These are phyloP conservation scores for Suillus spraguei DNA, from an alignment of 768 basidiomycete species.

Conservation along the genomic window DNA sequence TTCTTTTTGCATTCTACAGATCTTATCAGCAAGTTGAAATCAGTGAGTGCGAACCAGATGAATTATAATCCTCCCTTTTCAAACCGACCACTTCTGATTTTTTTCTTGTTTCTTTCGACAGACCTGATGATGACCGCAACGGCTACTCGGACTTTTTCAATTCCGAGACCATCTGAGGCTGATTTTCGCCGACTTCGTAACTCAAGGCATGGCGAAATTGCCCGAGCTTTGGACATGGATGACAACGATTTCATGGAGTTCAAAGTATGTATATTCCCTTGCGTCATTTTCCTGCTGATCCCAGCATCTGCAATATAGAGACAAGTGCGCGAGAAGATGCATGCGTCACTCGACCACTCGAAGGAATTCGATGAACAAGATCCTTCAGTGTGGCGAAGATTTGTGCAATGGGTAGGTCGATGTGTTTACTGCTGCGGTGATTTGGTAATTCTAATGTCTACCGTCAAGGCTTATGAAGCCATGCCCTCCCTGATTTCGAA, in stretches of 20 bases:
- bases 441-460: neutral
- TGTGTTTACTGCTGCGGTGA: neutral
- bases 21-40: neutral
- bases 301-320: neutral
- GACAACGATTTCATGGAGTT: neutral
- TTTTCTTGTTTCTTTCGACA: neutral
- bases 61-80: neutral
- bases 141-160: neutral
- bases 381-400: neutral
- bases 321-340: neutral
- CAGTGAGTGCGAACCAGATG: neutral
- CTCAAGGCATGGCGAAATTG: neutral
- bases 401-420: neutral
- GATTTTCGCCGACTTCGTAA: neutral
- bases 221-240: neutral
- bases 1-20: neutral
- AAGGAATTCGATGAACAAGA: slow-evolving; percentile 1
- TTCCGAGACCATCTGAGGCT: neutral
- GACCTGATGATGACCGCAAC: neutral
- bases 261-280: neutral
- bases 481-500: neutral
- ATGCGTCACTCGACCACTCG: neutral
- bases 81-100: neutral
- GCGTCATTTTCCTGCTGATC: neutral
- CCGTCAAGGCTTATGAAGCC: neutral